Evolutionary conservation across 176 grass and related monocot genomes (phyloP), one percentile per base, ranked within the genome.

Genomic region (Urochloa ruziziensis): DNA sequence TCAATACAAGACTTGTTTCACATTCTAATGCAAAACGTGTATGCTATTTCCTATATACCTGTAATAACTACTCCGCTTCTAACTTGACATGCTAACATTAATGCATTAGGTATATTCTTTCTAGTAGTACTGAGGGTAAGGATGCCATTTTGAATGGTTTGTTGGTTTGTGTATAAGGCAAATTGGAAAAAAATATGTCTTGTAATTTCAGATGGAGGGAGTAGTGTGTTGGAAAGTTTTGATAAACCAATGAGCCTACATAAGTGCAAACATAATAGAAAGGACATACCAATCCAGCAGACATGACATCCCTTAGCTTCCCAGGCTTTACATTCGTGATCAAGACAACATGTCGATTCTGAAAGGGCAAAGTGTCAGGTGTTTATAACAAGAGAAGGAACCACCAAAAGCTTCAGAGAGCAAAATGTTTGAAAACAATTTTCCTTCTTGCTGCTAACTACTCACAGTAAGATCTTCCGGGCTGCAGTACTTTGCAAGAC

Each of bases 241-340:
- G 14, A 74, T 58, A 67, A 81, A 80, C 67, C 7, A 43, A 71
- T 29, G 35, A 68, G 58, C 72, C 4, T 76, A 80, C 52, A 62
- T 47, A 71, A 82, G 61, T 62, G 48, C 43, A 81, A 44, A 6
- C 49, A 81, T 32, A 81, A 76, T 23, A 83, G 19, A 47, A 27
- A 77, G 23, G 52, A 57, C 46, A 40, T 96, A 99, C 96, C 91
- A 99, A 87, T 85, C 96, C 96, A 89, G 92, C 73, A 88, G 96
- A 99, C 96, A 90, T 87, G 34, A 96, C 80, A 78, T 99, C 96
- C 9, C 93, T 89, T 73, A 99, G 48, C 73, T 99, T 99, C 85
- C 96, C 96, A 67, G 96, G 96, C 74, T 99, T 96, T 85, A 99
- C 96, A 86, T 99, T 99, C 5, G 96, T 99, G 80, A 99, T 96